These are phyloP conservation scores for Fraxinus sp. DNA, from an alignment of 305 asterid species.

Conservation along the genomic window DNA sequence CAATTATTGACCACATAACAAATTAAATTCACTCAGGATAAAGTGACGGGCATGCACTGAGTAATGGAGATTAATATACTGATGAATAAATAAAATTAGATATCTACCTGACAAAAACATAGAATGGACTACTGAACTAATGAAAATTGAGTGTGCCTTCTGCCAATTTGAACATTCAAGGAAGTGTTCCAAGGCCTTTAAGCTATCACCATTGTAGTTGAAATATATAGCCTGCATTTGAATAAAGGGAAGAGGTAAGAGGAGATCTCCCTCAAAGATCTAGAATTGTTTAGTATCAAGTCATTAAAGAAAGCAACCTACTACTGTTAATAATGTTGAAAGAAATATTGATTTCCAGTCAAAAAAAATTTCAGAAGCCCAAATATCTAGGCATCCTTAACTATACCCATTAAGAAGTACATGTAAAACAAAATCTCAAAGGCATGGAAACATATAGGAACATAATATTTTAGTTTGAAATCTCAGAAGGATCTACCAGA, in stretches of 20 bases:
- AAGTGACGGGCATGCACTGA: neutral
- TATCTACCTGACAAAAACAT: constrained; percentile 79
- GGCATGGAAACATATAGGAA: constrained; percentile 22
- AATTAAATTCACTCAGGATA: constrained; percentile 4
- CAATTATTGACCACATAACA: constrained; percentile 7
- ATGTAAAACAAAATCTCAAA: neutral
- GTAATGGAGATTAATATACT: constrained; percentile 11
- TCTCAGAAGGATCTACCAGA: neutral
- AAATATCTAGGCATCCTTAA: constrained; percentile 6
- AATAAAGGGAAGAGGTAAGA: constrained; percentile 23
- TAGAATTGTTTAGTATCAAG: constrained; percentile 9
- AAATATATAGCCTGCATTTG: constrained; percentile 72
- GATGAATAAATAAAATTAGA: constrained; percentile 7
- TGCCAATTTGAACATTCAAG: constrained; percentile 86
- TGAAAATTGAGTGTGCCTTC: constrained; percentile 81
- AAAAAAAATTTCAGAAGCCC: constrained; percentile 13
- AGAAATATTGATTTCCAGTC: constrained; percentile 13
- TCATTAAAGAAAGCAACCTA: constrained; percentile 17
- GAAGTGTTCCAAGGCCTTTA: constrained; percentile 80
- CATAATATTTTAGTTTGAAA: constrained; percentile 2
- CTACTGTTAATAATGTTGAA: constrained; percentile 4
- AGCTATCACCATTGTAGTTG: constrained; percentile 61
- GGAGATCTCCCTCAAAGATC: constrained; percentile 19
- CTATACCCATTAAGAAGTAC: neutral
- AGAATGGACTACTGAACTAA: constrained; percentile 77